Evolutionary conservation across 2,329 filamentous ascomycete species (phyloP).

Genomic region (Calonectria pseudoreteaudii): DNA sequence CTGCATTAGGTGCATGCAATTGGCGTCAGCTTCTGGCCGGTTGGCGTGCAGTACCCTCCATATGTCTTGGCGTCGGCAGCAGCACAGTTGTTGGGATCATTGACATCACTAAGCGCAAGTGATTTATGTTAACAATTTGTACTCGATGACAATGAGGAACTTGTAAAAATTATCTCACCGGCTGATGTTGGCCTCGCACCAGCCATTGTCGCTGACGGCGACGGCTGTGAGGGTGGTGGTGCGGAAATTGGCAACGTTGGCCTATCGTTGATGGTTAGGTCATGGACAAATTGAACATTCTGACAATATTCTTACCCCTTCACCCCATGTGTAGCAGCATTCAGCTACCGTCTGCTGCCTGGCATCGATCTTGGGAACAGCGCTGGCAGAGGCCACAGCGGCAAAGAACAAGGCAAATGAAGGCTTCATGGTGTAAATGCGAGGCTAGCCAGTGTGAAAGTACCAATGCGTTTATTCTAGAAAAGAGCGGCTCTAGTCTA

Average conservation of each 20-base stretch:
- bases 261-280: not conserved
- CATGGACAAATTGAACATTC: not conserved
- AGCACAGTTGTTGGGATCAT: not conserved
- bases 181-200: not conserved
- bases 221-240: not conserved
- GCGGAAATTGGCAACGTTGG: not conserved
- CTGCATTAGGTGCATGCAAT: not conserved
- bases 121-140: not conserved
- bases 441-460: not conserved
- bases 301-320: not conserved
- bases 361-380: not conserved
- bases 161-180: not conserved
- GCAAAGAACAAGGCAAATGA: not conserved
- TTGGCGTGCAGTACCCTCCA: not conserved
- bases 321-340: not conserved
- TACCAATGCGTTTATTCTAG: not conserved
- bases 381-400: not conserved
- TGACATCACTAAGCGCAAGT: not conserved
- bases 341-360: not conserved
- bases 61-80: not conserved
- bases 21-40: not conserved
- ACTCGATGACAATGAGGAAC: accelerated
- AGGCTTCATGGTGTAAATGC: not conserved
- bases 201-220: not conserved
- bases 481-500: not conserved